These are phyloP conservation scores for Carex pumila DNA, from an alignment of 176 grass and related monocot species.

Conservation along the genomic window DNA sequence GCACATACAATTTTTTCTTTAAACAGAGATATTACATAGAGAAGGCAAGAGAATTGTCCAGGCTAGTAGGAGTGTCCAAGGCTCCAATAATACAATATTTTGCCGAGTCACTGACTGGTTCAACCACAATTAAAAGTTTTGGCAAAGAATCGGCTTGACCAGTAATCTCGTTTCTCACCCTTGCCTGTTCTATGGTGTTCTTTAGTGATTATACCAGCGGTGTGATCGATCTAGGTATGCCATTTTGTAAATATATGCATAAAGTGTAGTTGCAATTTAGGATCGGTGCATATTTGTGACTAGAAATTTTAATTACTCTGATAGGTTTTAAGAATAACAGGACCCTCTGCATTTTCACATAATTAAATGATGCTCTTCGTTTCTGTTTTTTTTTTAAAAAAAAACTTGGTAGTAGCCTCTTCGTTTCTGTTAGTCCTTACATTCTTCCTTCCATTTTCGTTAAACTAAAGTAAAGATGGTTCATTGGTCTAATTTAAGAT, in stretches of 20 bases:
- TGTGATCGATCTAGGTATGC: constrained; percentile 54
- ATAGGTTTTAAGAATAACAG: background rate
- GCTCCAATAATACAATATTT: constrained; percentile 91
- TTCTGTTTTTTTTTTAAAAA: too few relatives aligned
- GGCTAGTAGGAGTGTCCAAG: constrained; percentile 67
- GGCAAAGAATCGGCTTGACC: constrained; percentile 55
- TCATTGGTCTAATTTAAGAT: background rate
- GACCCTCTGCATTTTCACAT: background rate
- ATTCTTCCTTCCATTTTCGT: background rate
- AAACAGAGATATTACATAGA: constrained; percentile 70
- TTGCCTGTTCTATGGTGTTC: constrained; percentile 45
- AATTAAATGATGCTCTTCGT: background rate
- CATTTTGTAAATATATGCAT: background rate
- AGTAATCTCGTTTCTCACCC: constrained; percentile 47
- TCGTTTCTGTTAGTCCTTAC: background rate
- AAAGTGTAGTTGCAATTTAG: background rate
- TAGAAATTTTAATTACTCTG: background rate
- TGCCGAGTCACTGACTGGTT: constrained; percentile 77
- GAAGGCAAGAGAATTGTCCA: constrained; percentile 55
- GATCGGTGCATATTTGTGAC: background rate
- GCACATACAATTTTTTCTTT: constrained; percentile 9
- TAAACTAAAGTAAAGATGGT: background rate
- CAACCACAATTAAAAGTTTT: constrained; percentile 80
- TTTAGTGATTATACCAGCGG: constrained; percentile 28
- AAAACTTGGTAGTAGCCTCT: too few relatives aligned